These are phyloP conservation scores for Cryptococcus jaspeensis DNA, from an alignment of 1,284 basidiomycete species.

Conservation along the genomic window DNA sequence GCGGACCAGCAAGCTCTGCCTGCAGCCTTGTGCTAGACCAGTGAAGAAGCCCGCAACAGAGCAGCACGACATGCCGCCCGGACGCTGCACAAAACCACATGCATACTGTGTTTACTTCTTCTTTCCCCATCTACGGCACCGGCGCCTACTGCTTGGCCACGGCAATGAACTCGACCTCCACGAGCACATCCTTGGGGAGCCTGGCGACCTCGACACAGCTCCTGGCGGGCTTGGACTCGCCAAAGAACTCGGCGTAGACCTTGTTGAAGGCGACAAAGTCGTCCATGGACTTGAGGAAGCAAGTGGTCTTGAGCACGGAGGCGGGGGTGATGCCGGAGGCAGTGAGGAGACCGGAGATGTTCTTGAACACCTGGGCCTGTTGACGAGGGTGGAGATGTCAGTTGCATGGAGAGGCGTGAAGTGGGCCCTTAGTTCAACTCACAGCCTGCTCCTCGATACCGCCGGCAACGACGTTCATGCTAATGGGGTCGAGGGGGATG, in stretches of 20 bases:
- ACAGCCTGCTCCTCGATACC: conserved; percentile 80
- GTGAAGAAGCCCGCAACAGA: no score
- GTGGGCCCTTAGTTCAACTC: conserved; percentile 19
- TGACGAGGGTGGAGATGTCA: neutral
- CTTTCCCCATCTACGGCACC: neutral
- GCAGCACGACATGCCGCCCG: neutral
- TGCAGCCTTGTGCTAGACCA: no score
- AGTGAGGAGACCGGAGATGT: conserved; percentile 79
- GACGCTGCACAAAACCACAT: neutral
- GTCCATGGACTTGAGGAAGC: conserved; percentile 90
- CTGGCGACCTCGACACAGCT: conserved; percentile 82
- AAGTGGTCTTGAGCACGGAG: conserved; percentile 82
- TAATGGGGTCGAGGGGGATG: conserved; percentile 77
- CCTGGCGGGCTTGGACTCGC: conserved; percentile 87
- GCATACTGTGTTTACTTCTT: conserved; percentile 2
- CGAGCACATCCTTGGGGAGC: conserved; percentile 73
- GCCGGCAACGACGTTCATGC: conserved; percentile 70
- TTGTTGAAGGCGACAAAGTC: conserved; percentile 82
- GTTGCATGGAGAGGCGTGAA: neutral
- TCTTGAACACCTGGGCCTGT: conserved; percentile 74
- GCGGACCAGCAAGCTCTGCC: neutral
- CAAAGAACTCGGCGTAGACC: conserved; percentile 73
- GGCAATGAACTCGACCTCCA: conserved; percentile 74
- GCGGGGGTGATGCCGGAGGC: conserved; percentile 73
- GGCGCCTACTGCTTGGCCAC: conserved; percentile 32